Conservation (phyloP, 2,329 filamentous ascomycete species). For the Mariannaea sp. region DNA sequence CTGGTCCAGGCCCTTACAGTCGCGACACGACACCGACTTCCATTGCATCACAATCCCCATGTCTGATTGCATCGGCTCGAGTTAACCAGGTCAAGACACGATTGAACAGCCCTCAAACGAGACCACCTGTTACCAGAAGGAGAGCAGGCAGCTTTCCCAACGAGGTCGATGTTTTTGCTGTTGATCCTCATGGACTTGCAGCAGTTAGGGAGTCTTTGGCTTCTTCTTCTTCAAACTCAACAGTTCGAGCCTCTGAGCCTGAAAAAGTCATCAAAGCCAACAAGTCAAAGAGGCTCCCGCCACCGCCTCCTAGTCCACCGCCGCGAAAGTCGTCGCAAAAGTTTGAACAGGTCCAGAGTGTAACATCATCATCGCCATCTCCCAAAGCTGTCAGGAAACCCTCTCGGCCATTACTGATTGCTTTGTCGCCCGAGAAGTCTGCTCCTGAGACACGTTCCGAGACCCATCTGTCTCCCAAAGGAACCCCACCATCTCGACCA, state of each 20-base stretch:
- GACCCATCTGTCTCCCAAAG: constrained; percentile 38
- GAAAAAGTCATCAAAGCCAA: constrained; percentile 49
- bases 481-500: constrained; percentile 61
- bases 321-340: constrained; percentile 66
- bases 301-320: constrained; percentile 63
- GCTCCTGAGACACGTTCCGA: constrained; percentile 31
- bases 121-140: constrained; percentile 65
- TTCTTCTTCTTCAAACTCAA: constrained; percentile 75
- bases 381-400: constrained; percentile 44
- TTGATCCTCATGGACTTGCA: constrained; percentile 63
- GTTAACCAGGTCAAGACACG: constrained; percentile 53
- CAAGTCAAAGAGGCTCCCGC: constrained; percentile 51
- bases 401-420: constrained; percentile 38
- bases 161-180: constrained; percentile 50
- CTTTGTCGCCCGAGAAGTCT: constrained; percentile 43
- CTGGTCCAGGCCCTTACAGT: constrained; percentile 71
- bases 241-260: constrained; percentile 56
- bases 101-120: constrained; percentile 60
- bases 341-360: constrained; percentile 47
- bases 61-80: constrained; percentile 56
- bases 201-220: constrained; percentile 71
- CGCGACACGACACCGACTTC: constrained; percentile 80
- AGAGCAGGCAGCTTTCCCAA: constrained; percentile 60
- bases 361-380: constrained; percentile 47
- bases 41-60: constrained; percentile 75